Percentiles rank a stretch among this genome's conserved stretches.
phyloP scores from a whole-genome alignment of 2,329 filamentous ascomycete species.

The Plectosphaerella sp. region DNA sequence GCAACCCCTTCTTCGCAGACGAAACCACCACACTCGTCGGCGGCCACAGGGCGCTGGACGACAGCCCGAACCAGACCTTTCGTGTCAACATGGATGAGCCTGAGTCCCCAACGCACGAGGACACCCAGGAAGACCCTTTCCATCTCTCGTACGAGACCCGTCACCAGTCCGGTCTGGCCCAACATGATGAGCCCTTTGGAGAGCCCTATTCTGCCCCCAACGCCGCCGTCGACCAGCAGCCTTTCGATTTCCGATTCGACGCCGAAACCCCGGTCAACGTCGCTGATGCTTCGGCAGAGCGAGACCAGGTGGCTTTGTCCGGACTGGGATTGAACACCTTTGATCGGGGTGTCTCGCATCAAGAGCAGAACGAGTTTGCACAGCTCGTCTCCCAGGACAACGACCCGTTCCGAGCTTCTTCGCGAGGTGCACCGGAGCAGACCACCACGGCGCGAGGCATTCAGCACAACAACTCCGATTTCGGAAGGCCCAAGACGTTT shows the following conservation, averaged over 20 bases:
- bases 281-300: neutral
- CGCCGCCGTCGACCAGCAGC: neutral
- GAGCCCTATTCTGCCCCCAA: neutral
- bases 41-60: neutral
- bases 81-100: slow-evolving; percentile 1
- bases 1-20: neutral
- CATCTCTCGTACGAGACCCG: neutral
- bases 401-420: too few relatives aligned
- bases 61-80: neutral
- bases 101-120: neutral
- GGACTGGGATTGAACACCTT: neutral
- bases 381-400: too few relatives aligned
- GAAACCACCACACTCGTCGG: neutral
- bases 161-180: neutral
- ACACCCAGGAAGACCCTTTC: neutral
- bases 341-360: too few relatives aligned
- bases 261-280: neutral
- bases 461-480: too few relatives aligned
- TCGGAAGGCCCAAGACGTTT: too few relatives aligned
- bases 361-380: too few relatives aligned
- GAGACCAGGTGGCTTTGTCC: slow-evolving; percentile 1
- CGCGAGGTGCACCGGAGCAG: too few relatives aligned
- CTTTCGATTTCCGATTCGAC: neutral
- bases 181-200: slow-evolving; percentile 1
- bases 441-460: too few relatives aligned